Conservation (phyloP, 441 rosid species). For the Adansonia rubrostipa region DNA sequence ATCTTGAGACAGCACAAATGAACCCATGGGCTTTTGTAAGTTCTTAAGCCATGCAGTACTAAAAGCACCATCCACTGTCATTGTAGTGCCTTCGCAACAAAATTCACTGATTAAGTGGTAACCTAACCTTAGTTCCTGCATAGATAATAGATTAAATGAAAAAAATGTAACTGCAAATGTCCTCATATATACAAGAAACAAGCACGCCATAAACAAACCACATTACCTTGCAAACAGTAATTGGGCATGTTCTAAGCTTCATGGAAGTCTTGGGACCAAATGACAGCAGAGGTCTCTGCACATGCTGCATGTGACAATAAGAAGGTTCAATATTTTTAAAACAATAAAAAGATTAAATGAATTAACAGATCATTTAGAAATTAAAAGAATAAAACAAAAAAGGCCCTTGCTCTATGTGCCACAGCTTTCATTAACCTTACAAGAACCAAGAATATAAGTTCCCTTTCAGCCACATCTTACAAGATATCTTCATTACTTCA, state of each 20-base stretch:
- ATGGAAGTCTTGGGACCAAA: slow-evolving; percentile 93
- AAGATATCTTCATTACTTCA: not conserved
- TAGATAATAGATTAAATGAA: slow-evolving; percentile 30
- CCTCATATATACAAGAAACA: not conserved
- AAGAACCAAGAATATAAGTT: not conserved
- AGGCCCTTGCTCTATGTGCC: too few relatives aligned
- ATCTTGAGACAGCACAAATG: slow-evolving; percentile 56
- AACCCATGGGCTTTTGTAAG: slow-evolving; percentile 63
- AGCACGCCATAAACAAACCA: slow-evolving; percentile 22
- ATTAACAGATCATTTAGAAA: slow-evolving; percentile 15
- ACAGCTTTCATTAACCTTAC: slow-evolving; percentile 8
- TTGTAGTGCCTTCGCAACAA: slow-evolving; percentile 64
- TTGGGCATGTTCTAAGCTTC: slow-evolving; percentile 81
- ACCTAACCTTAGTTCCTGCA: slow-evolving; percentile 82
- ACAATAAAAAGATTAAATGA: not conserved
- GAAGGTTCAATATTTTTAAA: slow-evolving; percentile 20
- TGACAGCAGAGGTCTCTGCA: slow-evolving; percentile 86
- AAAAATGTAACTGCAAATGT: slow-evolving; percentile 3
- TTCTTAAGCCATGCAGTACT: slow-evolving; percentile 87
- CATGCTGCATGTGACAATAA: slow-evolving; percentile 67
- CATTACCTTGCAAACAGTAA: slow-evolving; percentile 92
- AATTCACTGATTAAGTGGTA: slow-evolving; percentile 79
- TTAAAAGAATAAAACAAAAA: not conserved
- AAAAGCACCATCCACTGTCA: slow-evolving; percentile 71
- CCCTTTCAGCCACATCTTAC: slow-evolving; percentile 5